Evolutionary conservation across 768 basidiomycete genomes (phyloP).

Genomic region (Cystobasidiopsis lactophilus): DNA sequence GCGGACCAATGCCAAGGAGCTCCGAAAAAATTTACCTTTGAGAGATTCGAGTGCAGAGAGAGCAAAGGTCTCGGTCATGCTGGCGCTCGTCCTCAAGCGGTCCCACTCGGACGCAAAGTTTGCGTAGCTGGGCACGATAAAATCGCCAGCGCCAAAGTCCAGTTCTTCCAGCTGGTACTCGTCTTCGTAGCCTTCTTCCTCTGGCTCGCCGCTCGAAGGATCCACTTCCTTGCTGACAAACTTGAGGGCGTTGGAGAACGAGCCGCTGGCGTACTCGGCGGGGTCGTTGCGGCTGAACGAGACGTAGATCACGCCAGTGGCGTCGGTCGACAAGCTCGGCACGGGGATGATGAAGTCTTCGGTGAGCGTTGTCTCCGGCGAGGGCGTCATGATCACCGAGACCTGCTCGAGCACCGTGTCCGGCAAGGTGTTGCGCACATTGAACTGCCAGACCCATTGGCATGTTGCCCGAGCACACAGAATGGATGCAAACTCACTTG

Average conservation of each 20-base stretch:
- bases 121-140: slow-evolving; percentile 81
- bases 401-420: slow-evolving; percentile 89
- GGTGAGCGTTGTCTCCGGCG: slow-evolving; percentile 47
- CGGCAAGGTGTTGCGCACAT: slow-evolving; percentile 85
- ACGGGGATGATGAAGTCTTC: slow-evolving; percentile 90
- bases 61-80: slow-evolving; percentile 76
- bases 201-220: slow-evolving; percentile 79
- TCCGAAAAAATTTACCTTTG: slow-evolving; percentile 49
- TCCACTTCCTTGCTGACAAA: slow-evolving; percentile 95
- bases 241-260: slow-evolving; percentile 76
- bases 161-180: slow-evolving; percentile 95
- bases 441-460: slow-evolving; percentile 41
- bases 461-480: neutral
- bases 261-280: slow-evolving; percentile 51
- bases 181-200: slow-evolving; percentile 97
- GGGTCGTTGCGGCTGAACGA: slow-evolving; percentile 71
- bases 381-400: slow-evolving; percentile 73
- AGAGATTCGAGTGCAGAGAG: slow-evolving; percentile 78
- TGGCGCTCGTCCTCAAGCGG: slow-evolving; percentile 51
- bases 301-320: slow-evolving; percentile 73
- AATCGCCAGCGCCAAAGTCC: slow-evolving; percentile 81
- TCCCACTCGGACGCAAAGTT: slow-evolving; percentile 94
- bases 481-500: slow-evolving; percentile 38
- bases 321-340: slow-evolving; percentile 43
- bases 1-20: neutral